Evolutionary conservation across 2,329 filamentous ascomycete genomes (phyloP), one percentile per base, ranked within the genome.

Genomic region (Ceratocystis colombiana): DNA sequence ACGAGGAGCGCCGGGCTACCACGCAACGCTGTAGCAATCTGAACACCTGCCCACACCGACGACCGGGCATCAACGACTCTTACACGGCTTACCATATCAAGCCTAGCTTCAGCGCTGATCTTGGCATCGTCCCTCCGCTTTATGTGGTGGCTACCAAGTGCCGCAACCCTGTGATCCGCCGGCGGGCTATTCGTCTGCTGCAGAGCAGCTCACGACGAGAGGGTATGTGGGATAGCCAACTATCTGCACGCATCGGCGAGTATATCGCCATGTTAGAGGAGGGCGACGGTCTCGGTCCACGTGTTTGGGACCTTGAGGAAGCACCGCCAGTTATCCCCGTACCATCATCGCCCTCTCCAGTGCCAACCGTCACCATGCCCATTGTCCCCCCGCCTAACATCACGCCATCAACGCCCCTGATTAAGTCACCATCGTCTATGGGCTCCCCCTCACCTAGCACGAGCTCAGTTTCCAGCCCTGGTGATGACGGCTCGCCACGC

Each of bases 101-200:
- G 71, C 80, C 82, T 1, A 83, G 80, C 70, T 88, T 88, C 72
- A 84, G 83, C 55, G 80, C 85, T 28, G 84, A 87, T 63, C 73
- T 86, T 10, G 85, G 85, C 20, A 82, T 88, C 65, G 79, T 88
- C 3, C 82, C 84, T 2, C 83, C 84, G 0, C 77, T 88, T 0
- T 88, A 84, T 69, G 79, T 87, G 4, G 82, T 85, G n/a, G 85
- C 83, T 5, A 86, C 83, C 5, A 87, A 86, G 71, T 88, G 85
- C 71, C 80, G 84, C 10, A 80, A 87, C 68, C 79, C 80, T 0
- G 70, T 75, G 1, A 77, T 82, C 44, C 80, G 86, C 22, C 77
- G 83, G 20, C 80, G 82, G 69, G 85, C 86, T 6, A 84, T 88
- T 53, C 78, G 82, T 72, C 73, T 88, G 46, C 74, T 88, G 66